Evolutionary conservation across 2,329 filamentous ascomycete genomes (phyloP), one percentile per base, ranked within the genome.

Genomic region (Beauveria bassiana): DNA sequence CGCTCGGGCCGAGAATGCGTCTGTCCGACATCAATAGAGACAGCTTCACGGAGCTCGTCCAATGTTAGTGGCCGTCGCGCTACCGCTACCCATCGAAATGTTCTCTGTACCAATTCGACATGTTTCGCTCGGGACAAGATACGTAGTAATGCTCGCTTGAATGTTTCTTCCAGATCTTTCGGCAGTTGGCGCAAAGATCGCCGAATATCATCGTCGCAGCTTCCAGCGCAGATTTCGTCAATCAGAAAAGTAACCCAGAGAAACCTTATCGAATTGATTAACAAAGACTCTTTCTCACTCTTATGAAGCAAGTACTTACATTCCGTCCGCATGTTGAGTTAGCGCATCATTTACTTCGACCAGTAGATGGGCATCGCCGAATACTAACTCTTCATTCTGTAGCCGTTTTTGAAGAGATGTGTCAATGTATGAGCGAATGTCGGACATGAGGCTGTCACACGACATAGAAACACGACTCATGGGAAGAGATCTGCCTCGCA

Each of bases 191-290:
- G 4, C 20, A 52, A 9, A 22, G 50, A 31, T 20, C 38, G 26
- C n/a, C 50, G 50, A 72, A 64, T 68, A 34, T 68, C 64, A 2
- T 64, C 64, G 42, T 68, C 65, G 40, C 64, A 64, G 47, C n/a
- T 65, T 56, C 70, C 69, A 12, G 65, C 59, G 53, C 73, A 73
- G 7, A 77, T 66, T 46, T 76, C 73, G 12, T 71, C 59, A 7
- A 77, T 66, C 61, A 72, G 71, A 42, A 73, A 73, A 16, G 65
- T 67, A 22, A 75, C 73, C 74, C 74, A 77, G 3, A 77, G 70
- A 66, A 77, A 76, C 74, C 74, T 76, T 16, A 34, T 14, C 31
- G 31, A 34, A 5, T 12, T 14, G 3, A 34, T 34, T 34, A 34
- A 1, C 31, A 4, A 4, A 34, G 12, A 10, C 5, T 5, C 0